Percentiles rank a stretch among this genome's conserved stretches.
Conservation (phyloP, 1,284 basidiomycete genomes). For the Boletellus deceptivus region DNA sequence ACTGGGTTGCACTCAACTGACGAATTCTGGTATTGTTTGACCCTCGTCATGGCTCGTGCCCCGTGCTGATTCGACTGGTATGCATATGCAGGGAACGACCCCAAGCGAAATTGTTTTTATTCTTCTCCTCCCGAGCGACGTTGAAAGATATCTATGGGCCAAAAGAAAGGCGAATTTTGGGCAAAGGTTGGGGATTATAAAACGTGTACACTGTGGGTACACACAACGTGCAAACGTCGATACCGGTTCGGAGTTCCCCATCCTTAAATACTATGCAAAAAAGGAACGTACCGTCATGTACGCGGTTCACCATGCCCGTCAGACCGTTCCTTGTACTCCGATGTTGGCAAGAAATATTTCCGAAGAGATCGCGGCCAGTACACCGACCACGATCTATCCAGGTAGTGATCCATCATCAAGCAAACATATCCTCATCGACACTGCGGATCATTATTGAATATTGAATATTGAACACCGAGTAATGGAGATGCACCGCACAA, state of each 20-base stretch:
- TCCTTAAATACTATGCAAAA: not conserved
- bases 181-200: no score
- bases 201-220: no score
- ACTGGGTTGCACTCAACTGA: not conserved
- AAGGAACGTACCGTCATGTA: constrained; percentile 47
- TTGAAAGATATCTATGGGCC: no score
- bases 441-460: constrained; percentile 16
- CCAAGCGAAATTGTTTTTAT: no score
- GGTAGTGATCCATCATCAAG: not conserved
- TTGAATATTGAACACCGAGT: constrained; percentile 29
- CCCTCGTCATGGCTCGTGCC: no score
- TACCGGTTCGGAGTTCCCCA: no score
- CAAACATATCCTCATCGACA: not conserved
- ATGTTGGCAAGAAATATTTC: constrained; percentile 72
- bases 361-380: constrained; percentile 54
- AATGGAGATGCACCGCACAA: not conserved
- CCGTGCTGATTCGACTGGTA: no score
- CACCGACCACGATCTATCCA: no score
- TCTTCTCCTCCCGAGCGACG: no score
- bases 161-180: no score
- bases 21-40: not conserved
- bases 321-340: constrained; percentile 72
- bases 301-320: constrained; percentile 53
- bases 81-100: no score
- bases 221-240: no score